These are phyloP conservation scores for Diaporthe velutina DNA, from an alignment of 2,329 filamentous ascomycete species.

Conservation along the genomic window DNA sequence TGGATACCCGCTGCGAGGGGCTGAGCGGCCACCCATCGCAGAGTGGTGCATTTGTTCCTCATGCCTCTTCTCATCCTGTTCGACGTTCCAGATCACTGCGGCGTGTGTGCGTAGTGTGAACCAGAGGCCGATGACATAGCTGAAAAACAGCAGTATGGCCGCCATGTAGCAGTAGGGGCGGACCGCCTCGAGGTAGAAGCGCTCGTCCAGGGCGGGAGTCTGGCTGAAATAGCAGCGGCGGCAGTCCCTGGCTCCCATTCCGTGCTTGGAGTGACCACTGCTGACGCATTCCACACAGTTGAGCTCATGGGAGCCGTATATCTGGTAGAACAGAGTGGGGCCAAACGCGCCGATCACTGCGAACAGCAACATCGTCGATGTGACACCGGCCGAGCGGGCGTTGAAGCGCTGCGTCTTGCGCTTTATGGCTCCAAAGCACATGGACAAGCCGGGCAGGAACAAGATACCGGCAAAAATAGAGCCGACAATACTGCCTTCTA, in stretches of 20 bases:
- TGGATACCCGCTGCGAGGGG: conserved; percentile 39
- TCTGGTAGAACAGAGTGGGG: conserved; percentile 97
- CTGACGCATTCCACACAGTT: conserved; percentile 80
- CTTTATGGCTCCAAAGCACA: conserved; percentile 99
- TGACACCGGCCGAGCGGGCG: conserved; percentile 94
- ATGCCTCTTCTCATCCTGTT: conserved; percentile 81
- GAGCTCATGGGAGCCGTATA: conserved; percentile 96
- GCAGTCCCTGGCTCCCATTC: conserved; percentile 76
- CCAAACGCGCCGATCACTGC: conserved; percentile 96
- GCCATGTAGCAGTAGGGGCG: conserved; percentile 94
- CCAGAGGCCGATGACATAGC: conserved; percentile 93
- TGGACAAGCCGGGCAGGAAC: conserved; percentile 93
- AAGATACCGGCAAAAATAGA: conserved; percentile 98
- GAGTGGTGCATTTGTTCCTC: conserved; percentile 58
- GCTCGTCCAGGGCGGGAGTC: conserved; percentile 83
- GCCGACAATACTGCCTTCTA: conserved; percentile 96
- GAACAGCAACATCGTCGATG: conserved; percentile 97
- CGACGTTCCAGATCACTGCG: conserved; percentile 95
- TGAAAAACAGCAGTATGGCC: conserved; percentile 87
- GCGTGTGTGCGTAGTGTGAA: conserved; percentile 97
- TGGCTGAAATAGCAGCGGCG: conserved; percentile 96
- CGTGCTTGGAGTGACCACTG: conserved; percentile 52
- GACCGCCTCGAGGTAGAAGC: conserved; percentile 91
- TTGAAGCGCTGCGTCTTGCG: conserved; percentile 99
- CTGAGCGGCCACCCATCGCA: conserved; percentile 46